Base-by-base conservation (phyloP, 2,329 filamentous ascomycete species). In the Sporothrix pallida region DNA sequence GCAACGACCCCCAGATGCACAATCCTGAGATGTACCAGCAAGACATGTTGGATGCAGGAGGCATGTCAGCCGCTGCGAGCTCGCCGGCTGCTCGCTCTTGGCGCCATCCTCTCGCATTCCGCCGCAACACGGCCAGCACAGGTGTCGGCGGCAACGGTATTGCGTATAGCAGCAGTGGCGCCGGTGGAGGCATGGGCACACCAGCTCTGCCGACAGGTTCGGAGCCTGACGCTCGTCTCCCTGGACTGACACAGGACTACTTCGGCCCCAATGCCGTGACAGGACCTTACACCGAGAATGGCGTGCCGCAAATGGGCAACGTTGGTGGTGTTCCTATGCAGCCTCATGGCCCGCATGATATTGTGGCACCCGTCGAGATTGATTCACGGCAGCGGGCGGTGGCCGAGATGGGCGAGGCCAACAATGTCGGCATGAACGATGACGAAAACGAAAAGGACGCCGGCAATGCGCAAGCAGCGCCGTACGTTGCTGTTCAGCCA, bases 321-420 rank as follows among this genome's bases (percentile, higher is more conserved):
- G 77, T 77, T 42, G 78, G 76, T 9, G 83, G 83, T 0, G 85
- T 87, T 26, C 83, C 85, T 2, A 71, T 82, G 26, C 78, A 79
- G 62, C 86, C 87, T 8, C 80, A 86, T 13, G 81, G 80, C 15
- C 87, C 87, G 3, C 83, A 81, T 10, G 86, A 88, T 76, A 87
- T 88, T 56, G 79, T 83, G 0, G 81, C 81, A 23, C 84, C 87
- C 3, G 86, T 89, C 2, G 88, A 90, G 81, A 87, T 90, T 13
- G 87, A 85, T 74, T 84, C 84, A 63, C 13, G 26, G 23, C 17
- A 42, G 37, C 68, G 58, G 9, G 26, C 62, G 17, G 58, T 26
- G 23, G 48, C 68, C 1, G 76, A 69, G 67, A 72, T 70, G 76
- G 60, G 48, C n/a, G 67, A 63, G 15, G 26, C 20, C 10, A 67